Percentiles rank a stretch among this genome's conserved stretches.
Evolutionary conservation across 129 eudicot species (phyloP).

Genomic region (Calendula officinalis): DNA sequence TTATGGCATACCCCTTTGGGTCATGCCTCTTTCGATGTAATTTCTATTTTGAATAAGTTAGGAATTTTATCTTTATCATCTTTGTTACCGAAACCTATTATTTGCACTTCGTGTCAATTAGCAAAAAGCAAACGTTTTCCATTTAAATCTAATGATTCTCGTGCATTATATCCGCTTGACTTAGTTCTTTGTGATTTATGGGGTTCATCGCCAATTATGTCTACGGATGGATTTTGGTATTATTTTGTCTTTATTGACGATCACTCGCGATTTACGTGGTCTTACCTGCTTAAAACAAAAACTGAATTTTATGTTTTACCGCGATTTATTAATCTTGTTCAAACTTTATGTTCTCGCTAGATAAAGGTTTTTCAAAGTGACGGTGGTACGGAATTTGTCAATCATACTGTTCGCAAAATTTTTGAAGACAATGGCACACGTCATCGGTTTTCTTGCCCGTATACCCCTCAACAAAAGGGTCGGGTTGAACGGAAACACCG

Average conservation of each 20-base stretch:
- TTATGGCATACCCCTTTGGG: background rate
- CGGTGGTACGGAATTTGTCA: no score
- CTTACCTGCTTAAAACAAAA: background rate
- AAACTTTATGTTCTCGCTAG: background rate
- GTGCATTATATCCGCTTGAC: background rate
- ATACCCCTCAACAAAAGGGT: no score
- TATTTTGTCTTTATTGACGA: conserved; percentile 7
- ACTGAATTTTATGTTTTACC: background rate
- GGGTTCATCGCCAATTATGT: background rate
- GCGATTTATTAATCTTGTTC: background rate
- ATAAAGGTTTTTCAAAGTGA: background rate
- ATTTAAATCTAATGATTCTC: background rate
- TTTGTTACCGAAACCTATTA: background rate
- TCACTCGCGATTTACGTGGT: background rate
- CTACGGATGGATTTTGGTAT: background rate
- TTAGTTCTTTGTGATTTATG: conserved; percentile 3
- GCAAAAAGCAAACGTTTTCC: background rate
- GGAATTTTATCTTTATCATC: background rate
- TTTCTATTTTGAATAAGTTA: background rate
- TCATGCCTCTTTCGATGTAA: background rate
- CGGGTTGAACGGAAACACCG: no score
- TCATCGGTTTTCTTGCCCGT: background rate
- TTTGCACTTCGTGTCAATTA: background rate
- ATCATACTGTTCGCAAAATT: background rate
- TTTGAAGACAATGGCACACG: background rate